Evolutionary conservation across 2,329 filamentous ascomycete genomes (phyloP).

Genomic region (Aureobasidium sp.): DNA sequence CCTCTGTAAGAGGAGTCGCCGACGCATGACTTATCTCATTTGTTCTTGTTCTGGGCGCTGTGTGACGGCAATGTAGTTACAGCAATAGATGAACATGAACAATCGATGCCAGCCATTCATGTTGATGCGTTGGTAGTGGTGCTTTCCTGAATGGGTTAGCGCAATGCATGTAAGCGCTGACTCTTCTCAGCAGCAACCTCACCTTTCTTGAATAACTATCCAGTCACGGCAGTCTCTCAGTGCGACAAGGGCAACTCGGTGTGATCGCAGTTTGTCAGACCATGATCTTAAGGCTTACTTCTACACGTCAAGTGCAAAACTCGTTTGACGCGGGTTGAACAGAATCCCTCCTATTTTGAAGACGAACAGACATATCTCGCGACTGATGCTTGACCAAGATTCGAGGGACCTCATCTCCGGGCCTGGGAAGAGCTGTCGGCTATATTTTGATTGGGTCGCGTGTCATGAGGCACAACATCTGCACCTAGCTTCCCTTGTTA

Average conservation of each 20-base stretch:
- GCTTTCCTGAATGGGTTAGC: neutral
- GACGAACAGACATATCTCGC: neutral
- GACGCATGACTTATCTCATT: conserved; percentile 5
- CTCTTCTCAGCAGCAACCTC: neutral
- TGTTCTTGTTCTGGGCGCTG: neutral
- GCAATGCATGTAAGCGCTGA: conserved; percentile 3
- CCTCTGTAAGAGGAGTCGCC: neutral
- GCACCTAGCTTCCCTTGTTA: neutral
- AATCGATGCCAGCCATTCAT: neutral
- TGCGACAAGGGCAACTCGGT: neutral
- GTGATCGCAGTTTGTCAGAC: neutral
- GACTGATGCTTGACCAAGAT: neutral
- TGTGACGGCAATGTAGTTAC: neutral
- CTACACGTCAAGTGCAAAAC: too few species aligned
- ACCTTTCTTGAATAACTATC: neutral
- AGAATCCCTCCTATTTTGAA: neutral
- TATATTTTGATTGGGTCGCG: neutral
- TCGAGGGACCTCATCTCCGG: neutral
- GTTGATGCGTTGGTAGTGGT: neutral
- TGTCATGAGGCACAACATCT: neutral
- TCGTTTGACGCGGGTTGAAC: neutral
- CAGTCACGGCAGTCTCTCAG: neutral
- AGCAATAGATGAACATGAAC: neutral
- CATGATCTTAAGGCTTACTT: neutral
- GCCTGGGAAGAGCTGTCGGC: neutral